These are phyloP conservation scores for Pachyrhizus erosus DNA, from an alignment of 306 rosid genomes.

Conservation along the genomic window DNA sequence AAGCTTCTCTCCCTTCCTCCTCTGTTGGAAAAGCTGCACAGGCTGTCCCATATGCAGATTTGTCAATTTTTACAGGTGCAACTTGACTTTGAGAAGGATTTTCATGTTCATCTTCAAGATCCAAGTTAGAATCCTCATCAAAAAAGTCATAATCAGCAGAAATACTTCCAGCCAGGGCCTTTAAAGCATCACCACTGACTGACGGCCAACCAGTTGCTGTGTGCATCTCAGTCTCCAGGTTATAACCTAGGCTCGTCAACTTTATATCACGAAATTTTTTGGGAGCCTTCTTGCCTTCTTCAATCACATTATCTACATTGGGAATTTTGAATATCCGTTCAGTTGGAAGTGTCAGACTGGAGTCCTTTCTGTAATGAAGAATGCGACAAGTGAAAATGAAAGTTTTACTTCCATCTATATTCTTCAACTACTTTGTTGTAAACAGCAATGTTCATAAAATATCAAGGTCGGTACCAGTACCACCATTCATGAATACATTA, in stretches of 20 bases:
- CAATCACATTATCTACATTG: conserved; percentile 69
- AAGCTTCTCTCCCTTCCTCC: conserved; percentile 89
- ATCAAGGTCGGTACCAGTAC: not conserved
- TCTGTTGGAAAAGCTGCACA: conserved; percentile 60
- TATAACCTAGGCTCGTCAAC: conserved; percentile 51
- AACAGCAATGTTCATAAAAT: conserved; percentile 20
- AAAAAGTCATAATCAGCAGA: conserved; percentile 77
- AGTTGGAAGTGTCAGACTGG: conserved; percentile 58
- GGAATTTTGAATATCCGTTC: conserved; percentile 76
- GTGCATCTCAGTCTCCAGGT: conserved; percentile 67
- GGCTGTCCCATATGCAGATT: conserved; percentile 78
- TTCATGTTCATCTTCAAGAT: conserved; percentile 45
- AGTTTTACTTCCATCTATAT: conserved; percentile 8
- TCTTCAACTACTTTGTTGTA: not conserved
- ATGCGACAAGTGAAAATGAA: conserved; percentile 34
- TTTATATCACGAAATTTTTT: conserved; percentile 70
- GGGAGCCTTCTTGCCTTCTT: conserved; percentile 82
- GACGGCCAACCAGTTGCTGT: conserved; percentile 98
- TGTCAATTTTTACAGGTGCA: conserved; percentile 41
- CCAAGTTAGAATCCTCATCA: conserved; percentile 47
- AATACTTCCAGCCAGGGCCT: conserved; percentile 82
- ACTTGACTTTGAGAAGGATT: conserved; percentile 51
- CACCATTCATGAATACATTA: not conserved
- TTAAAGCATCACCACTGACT: conserved; percentile 81
- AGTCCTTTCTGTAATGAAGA: conserved; percentile 70